Percentiles rank a stretch among this genome's conserved stretches.
phyloP scores from a whole-genome alignment of 2,329 filamentous ascomycete species.

The Alternaria tenuissima region DNA sequence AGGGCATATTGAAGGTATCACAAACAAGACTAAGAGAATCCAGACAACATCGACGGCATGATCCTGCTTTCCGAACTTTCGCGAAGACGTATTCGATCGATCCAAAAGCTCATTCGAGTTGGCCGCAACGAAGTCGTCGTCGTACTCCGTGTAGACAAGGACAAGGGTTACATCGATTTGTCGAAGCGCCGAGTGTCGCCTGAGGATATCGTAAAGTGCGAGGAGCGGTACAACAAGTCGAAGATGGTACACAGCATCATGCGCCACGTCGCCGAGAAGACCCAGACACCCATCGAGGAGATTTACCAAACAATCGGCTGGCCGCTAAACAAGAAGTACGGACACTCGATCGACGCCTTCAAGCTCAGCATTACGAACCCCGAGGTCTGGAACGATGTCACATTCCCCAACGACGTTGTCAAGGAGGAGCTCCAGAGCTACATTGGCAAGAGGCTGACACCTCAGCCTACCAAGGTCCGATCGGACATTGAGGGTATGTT shows the following conservation, averaged over 20 bases:
- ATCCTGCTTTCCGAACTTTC: conserved; percentile 98
- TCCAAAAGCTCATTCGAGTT: conserved; percentile 98
- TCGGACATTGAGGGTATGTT: conserved; percentile 83
- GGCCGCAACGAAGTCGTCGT: conserved; percentile 99
- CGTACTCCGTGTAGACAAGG: conserved; percentile 97
- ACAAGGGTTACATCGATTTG: conserved; percentile 99
- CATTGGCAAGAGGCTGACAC: conserved; percentile 95
- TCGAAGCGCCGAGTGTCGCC: conserved; percentile 97
- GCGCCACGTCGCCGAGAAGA: conserved; percentile 98
- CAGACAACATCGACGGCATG: conserved; percentile 99
- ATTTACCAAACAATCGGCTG: conserved; percentile 95
- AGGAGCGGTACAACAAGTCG: conserved; percentile 99
- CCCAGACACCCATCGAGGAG: conserved; percentile 88
- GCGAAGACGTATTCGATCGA: conserved; percentile 95
- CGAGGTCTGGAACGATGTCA: conserved; percentile 92
- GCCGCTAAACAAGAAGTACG: conserved; percentile 97
- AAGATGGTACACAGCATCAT: conserved; percentile 99
- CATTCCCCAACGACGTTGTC: conserved; percentile 84
- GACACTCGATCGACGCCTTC: conserved; percentile 96
- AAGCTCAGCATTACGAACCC: conserved; percentile 99
- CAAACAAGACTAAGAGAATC: conserved; percentile 11
- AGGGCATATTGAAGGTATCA: neutral
- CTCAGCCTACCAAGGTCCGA: conserved; percentile 98
- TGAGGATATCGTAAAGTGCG: conserved; percentile 97
- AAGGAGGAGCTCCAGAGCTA: conserved; percentile 92